Conservation (phyloP, 1,139 yeast genomes). For the Chernovozyma sophiae-reginae region DNA sequence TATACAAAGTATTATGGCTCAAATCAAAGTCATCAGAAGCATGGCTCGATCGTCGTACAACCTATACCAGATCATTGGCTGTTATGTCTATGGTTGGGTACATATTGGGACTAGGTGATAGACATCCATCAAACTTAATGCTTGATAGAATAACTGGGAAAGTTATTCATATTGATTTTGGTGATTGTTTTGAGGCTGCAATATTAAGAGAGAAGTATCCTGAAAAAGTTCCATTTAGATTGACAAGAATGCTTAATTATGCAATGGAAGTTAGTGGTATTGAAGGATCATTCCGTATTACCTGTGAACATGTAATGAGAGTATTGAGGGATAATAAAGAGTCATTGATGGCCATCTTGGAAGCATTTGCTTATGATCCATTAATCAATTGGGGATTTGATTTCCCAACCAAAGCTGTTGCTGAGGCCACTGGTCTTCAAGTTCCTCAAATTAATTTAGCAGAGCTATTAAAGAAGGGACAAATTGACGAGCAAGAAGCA, state of each 20-base stretch:
- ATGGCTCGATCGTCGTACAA: conserved; percentile 95
- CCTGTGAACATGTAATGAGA: conserved; percentile 96
- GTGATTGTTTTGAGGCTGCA: conserved; percentile 99
- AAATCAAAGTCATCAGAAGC: conserved; percentile 95
- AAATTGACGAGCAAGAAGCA: conserved; percentile 74
- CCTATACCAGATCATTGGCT: conserved; percentile 91
- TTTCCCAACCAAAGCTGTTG: conserved; percentile 75
- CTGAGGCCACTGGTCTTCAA: conserved; percentile 67
- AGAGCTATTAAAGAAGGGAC: conserved; percentile 67
- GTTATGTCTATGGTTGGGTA: conserved; percentile 99
- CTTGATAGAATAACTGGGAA: conserved; percentile 91
- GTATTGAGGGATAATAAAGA: conserved; percentile 91
- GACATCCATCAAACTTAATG: conserved; percentile 97
- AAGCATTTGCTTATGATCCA: conserved; percentile 98
- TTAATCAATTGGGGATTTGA: conserved; percentile 98
- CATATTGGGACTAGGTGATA: conserved; percentile 91
- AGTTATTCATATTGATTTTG: conserved; percentile 95
- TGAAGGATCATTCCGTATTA: conserved; percentile 94
- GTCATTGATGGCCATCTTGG: conserved; percentile 94
- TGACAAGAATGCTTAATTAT: conserved; percentile 93
- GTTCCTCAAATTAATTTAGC: conserved; percentile 63
- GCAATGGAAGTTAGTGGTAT: conserved; percentile 99
- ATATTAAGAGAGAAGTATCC: conserved; percentile 94
- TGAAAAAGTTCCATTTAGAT: conserved; percentile 94
- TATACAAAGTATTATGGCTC: conserved; percentile 93